Percentiles rank a stretch among this genome's conserved stretches.
phyloP scores from a whole-genome alignment of 2,329 filamentous ascomycete genomes.

The Stagonosporopsis cucurbitacearum region DNA sequence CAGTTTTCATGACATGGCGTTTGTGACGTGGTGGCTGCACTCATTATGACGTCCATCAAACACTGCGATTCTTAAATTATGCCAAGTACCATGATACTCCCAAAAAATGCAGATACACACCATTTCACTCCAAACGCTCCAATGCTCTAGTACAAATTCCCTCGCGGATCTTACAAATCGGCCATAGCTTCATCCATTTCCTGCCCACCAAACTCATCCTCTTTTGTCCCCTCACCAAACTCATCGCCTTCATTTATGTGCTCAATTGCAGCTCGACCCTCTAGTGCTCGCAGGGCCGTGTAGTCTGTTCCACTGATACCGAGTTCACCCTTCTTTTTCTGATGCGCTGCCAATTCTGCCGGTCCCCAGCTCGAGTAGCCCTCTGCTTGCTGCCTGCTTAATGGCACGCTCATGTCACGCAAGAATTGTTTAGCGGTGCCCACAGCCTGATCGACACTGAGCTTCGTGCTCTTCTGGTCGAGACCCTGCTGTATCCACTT shows the following conservation, averaged over 20 bases:
- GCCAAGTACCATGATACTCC: background rate
- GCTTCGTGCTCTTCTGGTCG: constrained; percentile 81
- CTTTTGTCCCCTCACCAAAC: constrained; percentile 21
- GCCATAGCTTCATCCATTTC: constrained; percentile 49
- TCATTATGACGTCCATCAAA: no score
- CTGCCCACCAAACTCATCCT: constrained; percentile 45
- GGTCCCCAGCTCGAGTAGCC: constrained; percentile 92
- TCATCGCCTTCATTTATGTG: constrained; percentile 21
- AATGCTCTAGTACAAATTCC: no score
- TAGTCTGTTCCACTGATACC: constrained; percentile 67
- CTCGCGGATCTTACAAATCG: constrained; percentile 27
- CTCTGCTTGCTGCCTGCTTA: constrained; percentile 81
- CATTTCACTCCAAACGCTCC: background rate
- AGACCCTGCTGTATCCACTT: constrained; percentile 96
- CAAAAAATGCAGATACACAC: background rate
- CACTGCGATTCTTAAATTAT: no score
- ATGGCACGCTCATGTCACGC: constrained; percentile 89
- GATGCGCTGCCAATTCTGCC: constrained; percentile 77
- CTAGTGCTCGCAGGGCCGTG: constrained; percentile 47
- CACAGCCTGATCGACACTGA: constrained; percentile 95
- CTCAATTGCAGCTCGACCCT: constrained; percentile 39
- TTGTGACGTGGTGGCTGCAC: no score
- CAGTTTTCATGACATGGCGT: no score
- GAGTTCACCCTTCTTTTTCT: constrained; percentile 75
- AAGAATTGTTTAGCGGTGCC: constrained; percentile 88